Evolutionary conservation across 441 rosid genomes (phyloP).

Genomic region (Manihot esculenta): DNA sequence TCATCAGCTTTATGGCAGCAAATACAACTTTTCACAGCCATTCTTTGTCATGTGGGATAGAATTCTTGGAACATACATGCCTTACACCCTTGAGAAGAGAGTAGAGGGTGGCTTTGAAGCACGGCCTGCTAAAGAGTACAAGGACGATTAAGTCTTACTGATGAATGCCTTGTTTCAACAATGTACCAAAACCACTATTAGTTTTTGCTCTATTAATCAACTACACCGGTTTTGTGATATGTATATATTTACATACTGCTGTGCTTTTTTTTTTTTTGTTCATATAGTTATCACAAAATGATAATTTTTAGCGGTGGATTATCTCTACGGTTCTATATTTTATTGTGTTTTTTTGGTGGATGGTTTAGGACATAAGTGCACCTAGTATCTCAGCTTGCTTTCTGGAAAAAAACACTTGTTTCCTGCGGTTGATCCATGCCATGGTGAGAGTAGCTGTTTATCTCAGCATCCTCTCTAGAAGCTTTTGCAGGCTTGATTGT

Average conservation of each 20-base stretch:
- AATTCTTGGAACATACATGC: conserved; percentile 90
- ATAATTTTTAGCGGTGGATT: conserved; percentile 5
- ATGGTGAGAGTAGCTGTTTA: no score
- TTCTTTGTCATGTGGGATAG: conserved; percentile 91
- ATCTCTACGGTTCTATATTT: neutral
- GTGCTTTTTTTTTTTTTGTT: conserved; percentile 28
- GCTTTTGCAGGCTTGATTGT: neutral
- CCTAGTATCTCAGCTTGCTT: neutral
- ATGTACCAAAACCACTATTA: conserved; percentile 15
- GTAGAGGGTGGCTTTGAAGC: conserved; percentile 71
- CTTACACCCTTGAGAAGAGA: conserved; percentile 78
- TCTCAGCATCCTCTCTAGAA: no score
- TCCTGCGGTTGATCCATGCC: no score
- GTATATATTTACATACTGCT: conserved; percentile 38
- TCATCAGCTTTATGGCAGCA: conserved; percentile 91
- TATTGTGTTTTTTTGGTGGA: neutral
- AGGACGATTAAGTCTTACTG: conserved; percentile 41
- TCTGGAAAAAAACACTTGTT: neutral
- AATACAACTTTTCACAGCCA: conserved; percentile 94
- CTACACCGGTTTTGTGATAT: conserved; percentile 21
- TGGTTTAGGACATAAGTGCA: neutral
- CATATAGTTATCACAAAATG: neutral
- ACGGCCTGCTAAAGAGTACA: conserved; percentile 57
- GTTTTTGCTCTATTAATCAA: conserved; percentile 15
- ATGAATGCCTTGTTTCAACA: no score